Evolutionary conservation across 192 early-diverging fungal genomes (phyloP).

Genomic region (Coemansia sp.): DNA sequence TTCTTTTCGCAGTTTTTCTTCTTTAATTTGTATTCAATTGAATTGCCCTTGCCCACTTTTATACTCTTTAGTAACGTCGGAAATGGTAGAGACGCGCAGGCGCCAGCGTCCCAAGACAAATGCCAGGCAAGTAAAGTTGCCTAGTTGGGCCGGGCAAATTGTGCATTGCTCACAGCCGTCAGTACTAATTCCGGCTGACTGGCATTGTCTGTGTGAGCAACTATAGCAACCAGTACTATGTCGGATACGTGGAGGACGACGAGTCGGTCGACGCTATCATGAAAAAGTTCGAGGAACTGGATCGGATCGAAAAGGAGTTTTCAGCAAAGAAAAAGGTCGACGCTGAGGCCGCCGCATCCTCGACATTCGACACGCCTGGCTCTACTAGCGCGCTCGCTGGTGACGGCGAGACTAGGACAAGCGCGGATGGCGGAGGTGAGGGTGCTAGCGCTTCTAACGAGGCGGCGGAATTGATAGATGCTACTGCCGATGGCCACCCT

Average conservation of each 20-base stretch:
- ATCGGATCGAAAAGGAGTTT: slow-evolving; percentile 85
- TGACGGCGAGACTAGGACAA: background rate
- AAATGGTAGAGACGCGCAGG: slow-evolving; percentile 55
- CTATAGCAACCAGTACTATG: slow-evolving; percentile 70
- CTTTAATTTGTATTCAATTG: background rate
- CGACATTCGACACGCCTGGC: slow-evolving; percentile 11
- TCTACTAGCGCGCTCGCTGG: slow-evolving; percentile 1
- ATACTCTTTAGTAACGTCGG: background rate
- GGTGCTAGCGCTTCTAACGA: background rate
- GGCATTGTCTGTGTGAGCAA: background rate
- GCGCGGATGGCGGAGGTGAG: background rate
- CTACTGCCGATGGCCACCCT: background rate
- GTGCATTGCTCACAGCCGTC: background rate
- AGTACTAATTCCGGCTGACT: background rate
- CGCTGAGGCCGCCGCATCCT: slow-evolving; percentile 10
- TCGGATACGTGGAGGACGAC: slow-evolving; percentile 96
- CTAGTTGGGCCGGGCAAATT: background rate
- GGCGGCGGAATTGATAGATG: slow-evolving; percentile 13
- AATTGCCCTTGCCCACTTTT: slow-evolving; percentile 2
- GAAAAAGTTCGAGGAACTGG: slow-evolving; percentile 98
- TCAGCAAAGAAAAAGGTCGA: slow-evolving; percentile 44
- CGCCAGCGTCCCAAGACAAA: slow-evolving; percentile 52
- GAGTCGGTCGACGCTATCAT: slow-evolving; percentile 97
- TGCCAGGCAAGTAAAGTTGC: slow-evolving; percentile 37
- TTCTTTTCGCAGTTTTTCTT: background rate